phyloP scores from a whole-genome alignment of 306 rosid genomes.

The Abrus pulchellus region DNA sequence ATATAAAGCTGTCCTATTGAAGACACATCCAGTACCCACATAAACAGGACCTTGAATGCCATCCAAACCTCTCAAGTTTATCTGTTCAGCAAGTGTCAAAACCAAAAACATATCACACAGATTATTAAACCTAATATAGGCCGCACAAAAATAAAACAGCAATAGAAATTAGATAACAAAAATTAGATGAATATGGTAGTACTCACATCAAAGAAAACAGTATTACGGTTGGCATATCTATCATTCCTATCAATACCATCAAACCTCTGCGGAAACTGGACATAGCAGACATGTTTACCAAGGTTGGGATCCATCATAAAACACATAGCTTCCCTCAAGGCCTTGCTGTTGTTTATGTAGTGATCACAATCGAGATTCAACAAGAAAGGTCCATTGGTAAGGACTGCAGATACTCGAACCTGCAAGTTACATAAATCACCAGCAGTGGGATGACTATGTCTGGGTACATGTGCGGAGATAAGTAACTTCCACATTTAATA shows the following conservation, averaged over 20 bases:
- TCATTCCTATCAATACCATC: constrained; percentile 95
- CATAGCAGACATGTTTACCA: constrained; percentile 91
- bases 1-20: constrained; percentile 92
- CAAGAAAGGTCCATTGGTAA: constrained; percentile 95
- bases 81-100: constrained; percentile 58
- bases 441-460: background rate
- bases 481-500: constrained; percentile 6
- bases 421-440: constrained; percentile 47
- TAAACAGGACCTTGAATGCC: constrained; percentile 99
- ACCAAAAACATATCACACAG: constrained; percentile 15
- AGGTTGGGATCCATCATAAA: constrained; percentile 98
- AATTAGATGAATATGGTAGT: background rate
- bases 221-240: constrained; percentile 96
- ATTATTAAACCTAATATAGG: background rate
- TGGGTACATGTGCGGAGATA: background rate
- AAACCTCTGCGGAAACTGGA: constrained; percentile 98
- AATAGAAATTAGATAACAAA: constrained; percentile 3
- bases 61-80: constrained; percentile 96
- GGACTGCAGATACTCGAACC: constrained; percentile 99
- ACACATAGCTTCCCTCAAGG: constrained; percentile 98
- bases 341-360: constrained; percentile 97
- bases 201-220: constrained; percentile 97
- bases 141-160: constrained; percentile 10
- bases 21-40: constrained; percentile 98
- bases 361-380: constrained; percentile 99